Evolutionary conservation across 2,329 filamentous ascomycete species (phyloP), one percentile per base, ranked within the genome.

Genomic region (Fusarium begoniae): DNA sequence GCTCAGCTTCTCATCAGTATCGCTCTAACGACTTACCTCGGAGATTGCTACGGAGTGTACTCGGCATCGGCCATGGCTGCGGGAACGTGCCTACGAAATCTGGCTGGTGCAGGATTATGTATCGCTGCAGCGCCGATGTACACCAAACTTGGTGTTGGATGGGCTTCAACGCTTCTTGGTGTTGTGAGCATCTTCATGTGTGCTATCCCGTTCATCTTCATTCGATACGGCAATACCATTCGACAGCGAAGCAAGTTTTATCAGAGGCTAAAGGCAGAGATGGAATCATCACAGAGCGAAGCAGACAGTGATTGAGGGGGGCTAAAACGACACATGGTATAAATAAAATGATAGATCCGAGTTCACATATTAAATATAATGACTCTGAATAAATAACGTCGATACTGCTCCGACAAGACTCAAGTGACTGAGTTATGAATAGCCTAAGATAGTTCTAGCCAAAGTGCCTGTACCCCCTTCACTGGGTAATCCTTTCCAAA

Each of bases 111-210:
- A 6, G 66, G 64, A 2, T 43, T 69, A 4, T 69, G 56, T 30
- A 44, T 69, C 1, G 66, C 66, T 30, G 65, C 66, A 2, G 64
- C 64, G 10, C 66, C 66, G 3, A 69, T 69, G 66, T 69, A 69
- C 3, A 69, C 64, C 1, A 35, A 58, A 8, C 56, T 69, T 1
- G 66, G 26, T 8, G 64, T 69, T 8, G 64, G 64, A 0, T 69
- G 66, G 66, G 66, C 66, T 9, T 56, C 66, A 17, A 63, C 64
- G 8, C 24, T 69, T 1, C 48, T 69, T 13, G 66, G 66, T 2
- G 26, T 30, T 5, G 43, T 63, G 1, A 69, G 64, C 6, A 20
- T 69, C 3, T 44, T 69, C 1, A 69, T 69, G 66, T 69, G 66
- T n/a, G 66, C 28, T 1, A 69, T 69, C 17, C 66, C 66, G 1